Percentiles rank a stretch among this genome's conserved stretches.
These are phyloP conservation scores for Ophiostoma pallidulum DNA, from an alignment of 2,329 filamentous ascomycete species.

Conservation along the genomic window DNA sequence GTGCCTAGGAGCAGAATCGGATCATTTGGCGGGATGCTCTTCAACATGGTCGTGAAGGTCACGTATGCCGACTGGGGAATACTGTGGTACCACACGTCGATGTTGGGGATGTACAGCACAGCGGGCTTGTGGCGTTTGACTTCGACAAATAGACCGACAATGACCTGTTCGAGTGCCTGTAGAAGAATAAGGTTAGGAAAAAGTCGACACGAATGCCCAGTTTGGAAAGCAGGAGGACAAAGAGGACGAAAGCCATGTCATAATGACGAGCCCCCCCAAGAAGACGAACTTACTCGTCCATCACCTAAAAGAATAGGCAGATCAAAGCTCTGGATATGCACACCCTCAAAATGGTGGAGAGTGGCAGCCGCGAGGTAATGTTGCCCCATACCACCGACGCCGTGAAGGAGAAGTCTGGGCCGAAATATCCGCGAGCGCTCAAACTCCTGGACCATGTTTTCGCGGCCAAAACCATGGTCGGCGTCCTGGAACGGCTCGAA, in stretches of 20 bases:
- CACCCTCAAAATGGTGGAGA: conserved; percentile 81
- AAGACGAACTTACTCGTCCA: conserved; percentile 48
- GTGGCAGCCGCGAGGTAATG: conserved; percentile 78
- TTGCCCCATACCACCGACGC: conserved; percentile 86
- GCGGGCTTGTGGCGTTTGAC: conserved; percentile 91
- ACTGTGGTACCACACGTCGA: conserved; percentile 74
- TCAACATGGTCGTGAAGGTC: conserved; percentile 74
- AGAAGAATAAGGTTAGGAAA: neutral
- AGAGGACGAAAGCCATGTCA: neutral
- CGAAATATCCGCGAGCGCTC: conserved; percentile 82
- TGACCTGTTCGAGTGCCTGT: conserved; percentile 69
- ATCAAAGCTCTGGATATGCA: conserved; percentile 93
- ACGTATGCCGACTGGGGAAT: conserved; percentile 57
- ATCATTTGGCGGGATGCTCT: conserved; percentile 79
- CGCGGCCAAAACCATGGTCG: conserved; percentile 75
- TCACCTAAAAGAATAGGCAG: conserved; percentile 80
- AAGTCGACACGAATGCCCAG: neutral
- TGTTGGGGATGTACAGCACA: conserved; percentile 86
- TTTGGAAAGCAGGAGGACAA: neutral
- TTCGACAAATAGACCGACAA: conserved; percentile 85
- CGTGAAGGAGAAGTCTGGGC: conserved; percentile 74
- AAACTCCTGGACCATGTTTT: conserved; percentile 67
- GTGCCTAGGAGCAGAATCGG: conserved; percentile 83
- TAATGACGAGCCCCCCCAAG: too few relatives aligned
- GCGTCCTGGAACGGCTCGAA: conserved; percentile 77